phyloP scores from a whole-genome alignment of 2,329 filamentous ascomycete species.

The Colletotrichum lini region DNA sequence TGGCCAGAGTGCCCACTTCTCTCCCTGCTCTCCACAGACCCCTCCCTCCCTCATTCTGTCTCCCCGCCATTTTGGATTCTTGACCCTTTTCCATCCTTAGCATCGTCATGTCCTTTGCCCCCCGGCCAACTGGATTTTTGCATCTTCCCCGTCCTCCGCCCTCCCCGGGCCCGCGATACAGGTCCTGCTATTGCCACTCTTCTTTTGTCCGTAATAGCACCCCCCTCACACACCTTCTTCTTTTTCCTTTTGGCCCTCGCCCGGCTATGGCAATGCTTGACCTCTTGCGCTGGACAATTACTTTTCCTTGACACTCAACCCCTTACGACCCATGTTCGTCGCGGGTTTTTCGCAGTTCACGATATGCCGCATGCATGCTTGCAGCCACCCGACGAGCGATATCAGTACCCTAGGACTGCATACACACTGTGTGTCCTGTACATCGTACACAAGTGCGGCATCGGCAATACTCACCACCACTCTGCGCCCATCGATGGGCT shows the following conservation, averaged over 20 bases:
- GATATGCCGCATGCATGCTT: conserved; percentile 27
- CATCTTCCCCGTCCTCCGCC: conserved; percentile 34
- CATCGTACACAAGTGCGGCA: conserved; percentile 9
- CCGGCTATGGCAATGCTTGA: background rate
- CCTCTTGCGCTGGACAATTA: conserved; percentile 14
- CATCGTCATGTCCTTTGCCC: conserved; percentile 35
- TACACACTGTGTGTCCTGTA: too few relatives aligned
- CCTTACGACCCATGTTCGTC: conserved; percentile 14
- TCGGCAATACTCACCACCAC: conserved; percentile 19
- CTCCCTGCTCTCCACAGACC: conserved; percentile 6
- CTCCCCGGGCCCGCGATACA: conserved; percentile 37
- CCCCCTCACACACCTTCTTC: background rate
- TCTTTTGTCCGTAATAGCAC: background rate
- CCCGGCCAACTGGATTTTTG: conserved; percentile 21
- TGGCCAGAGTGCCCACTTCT: conserved; percentile 1
- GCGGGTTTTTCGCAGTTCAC: conserved; percentile 14
- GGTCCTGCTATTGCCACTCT: conserved; percentile 12
- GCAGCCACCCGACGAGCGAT: conserved; percentile 9
- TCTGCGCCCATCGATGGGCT: background rate
- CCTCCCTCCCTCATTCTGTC: conserved; percentile 5
- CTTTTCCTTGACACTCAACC: conserved; percentile 23
- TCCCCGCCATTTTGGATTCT: conserved; percentile 36
- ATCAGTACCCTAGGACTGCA: background rate
- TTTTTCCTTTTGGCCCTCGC: background rate
- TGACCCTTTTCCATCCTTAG: conserved; percentile 31